Conservation (phyloP, 768 basidiomycete genomes). For the Fomitopsis serialis region DNA sequence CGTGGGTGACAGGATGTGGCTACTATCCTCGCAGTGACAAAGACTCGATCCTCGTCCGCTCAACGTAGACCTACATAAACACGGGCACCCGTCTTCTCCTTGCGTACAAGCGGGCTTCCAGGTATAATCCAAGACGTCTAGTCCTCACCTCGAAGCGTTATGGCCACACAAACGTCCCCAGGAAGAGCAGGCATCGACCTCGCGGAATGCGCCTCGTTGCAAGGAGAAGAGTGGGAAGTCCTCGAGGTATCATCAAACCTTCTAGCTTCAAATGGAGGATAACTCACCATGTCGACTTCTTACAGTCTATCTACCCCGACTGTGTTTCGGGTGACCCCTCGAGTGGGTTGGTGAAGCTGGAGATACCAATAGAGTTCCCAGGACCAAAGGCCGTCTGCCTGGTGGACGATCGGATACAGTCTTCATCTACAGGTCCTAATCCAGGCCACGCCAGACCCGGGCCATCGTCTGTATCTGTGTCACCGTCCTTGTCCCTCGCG, state of each 20-base stretch:
- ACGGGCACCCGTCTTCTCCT: too few species aligned
- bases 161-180: not conserved
- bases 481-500: constrained; percentile 31
- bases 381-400: constrained; percentile 36
- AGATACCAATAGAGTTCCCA: constrained; percentile 61
- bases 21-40: too few species aligned
- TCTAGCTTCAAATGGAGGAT: not conserved
- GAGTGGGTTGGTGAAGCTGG: constrained; percentile 43
- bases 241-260: constrained; percentile 38
- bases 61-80: too few species aligned
- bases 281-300: not conserved
- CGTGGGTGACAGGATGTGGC: too few species aligned
- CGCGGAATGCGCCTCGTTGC: constrained; percentile 24
- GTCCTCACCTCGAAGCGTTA: too few species aligned
- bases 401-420: constrained; percentile 18
- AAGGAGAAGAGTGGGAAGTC: constrained; percentile 57
- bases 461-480: not conserved
- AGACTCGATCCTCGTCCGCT: too few species aligned
- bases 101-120: too few species aligned
- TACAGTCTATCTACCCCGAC: constrained; percentile 76
- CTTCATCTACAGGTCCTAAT: not conserved
- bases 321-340: constrained; percentile 41
- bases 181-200: not conserved
- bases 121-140: too few species aligned
- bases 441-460: not conserved